Evolutionary conservation across 352 stramenopile genomes (phyloP), one percentile per base, ranked within the genome.

Genomic region (Phytophthora megakarya): DNA sequence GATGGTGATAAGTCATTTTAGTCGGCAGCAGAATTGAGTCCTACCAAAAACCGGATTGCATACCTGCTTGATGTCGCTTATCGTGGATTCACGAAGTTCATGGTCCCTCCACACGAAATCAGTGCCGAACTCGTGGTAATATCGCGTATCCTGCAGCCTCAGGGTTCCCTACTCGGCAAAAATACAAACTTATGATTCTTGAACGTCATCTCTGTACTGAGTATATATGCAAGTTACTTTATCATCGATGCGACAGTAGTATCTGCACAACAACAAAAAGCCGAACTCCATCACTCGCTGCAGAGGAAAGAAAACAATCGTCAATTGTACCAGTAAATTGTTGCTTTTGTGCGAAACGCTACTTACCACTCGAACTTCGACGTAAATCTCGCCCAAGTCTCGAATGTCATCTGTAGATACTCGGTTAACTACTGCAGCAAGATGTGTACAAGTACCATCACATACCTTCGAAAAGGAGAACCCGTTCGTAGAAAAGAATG

Each of bases 221-320:
- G 30, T 32, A 32, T 13, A 3, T 67, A 23, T 22, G 12, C 3
- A 44, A 21, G 15, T 18, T 56, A 90, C 81, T 70, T 90, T 87
- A 22, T 68, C 70, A 40, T 90, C 78, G 11, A 90, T 53, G 18
- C 81, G 75, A 38, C 76, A 84, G 58, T 84, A 90, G 40, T 87
- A 86, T 46, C 81, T 78, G 61, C 74, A 86, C 11, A 90, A 67
- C 4, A 90, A 39, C 15, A 90, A 75, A 30, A 88, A 90, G 0
- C 81, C 81, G 54, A 90, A 90, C 8, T 67, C 65, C 80, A 89
- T 89, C 23, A 84, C 80, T 43, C 80, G 65, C 80, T 88, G 26
- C 50, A 9, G 1, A 26, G 30, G 8, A 35, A 48, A 6, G 37
- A 25, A 61, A 37, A 42, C 8, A n/a, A 64, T 18, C 30, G n/a